Evolutionary conservation across 176 grass and related monocot genomes (phyloP), one percentile per base, ranked within the genome.

Genomic region (Echinochloa phyllopogon): DNA sequence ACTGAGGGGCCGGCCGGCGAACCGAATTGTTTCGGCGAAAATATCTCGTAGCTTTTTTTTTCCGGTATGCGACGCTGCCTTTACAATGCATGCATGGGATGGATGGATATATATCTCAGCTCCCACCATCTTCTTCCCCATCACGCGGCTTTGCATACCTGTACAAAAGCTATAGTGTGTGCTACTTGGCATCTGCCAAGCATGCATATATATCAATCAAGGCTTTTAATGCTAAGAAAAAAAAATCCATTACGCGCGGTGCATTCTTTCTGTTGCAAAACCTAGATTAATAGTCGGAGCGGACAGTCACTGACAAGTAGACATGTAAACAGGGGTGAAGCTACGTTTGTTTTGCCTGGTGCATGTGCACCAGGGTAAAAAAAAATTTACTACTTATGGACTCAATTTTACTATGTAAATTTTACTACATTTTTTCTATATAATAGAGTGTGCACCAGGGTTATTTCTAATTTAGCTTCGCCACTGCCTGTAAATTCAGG

Each of bases 1-100:
- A 60, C 57, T 0, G n/a, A 1, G 45, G 69, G 23, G 42, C 68
- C 44, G 44, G 45, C 15, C 3, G 57, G 25, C 60, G 10, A 60
- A 70, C 71, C 2, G 29, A 66, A 65, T 49, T 81, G 59, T 81
- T 69, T 89, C 16, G 76, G 82, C 82, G 68, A 61, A 68, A 69
- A 70, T 69, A 85, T 85, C 61, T 85, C 14, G 0, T 57, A 7
- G 5, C 87, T 79, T 84, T 60, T 48, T 75, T 84, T 89, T 68
- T 39, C 75, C 38, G 69, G 82, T 49, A 21, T 41, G 29, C 44
- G 23, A 23, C 18, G 20, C 21, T 63, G 18, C 23, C 62, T 62
- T 64, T 78, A 49, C 66, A 51, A 23, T 15, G 29, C 51, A 60
- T 38, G 79, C 25, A 72, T 61, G 68, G 73, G 15, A 51, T 51